A percentile compares a stretch with the other conserved stretches of the same genome.
These are phyloP conservation scores for Brassica rapa DNA, from an alignment of 345 rosid genomes.

Conservation along the genomic window DNA sequence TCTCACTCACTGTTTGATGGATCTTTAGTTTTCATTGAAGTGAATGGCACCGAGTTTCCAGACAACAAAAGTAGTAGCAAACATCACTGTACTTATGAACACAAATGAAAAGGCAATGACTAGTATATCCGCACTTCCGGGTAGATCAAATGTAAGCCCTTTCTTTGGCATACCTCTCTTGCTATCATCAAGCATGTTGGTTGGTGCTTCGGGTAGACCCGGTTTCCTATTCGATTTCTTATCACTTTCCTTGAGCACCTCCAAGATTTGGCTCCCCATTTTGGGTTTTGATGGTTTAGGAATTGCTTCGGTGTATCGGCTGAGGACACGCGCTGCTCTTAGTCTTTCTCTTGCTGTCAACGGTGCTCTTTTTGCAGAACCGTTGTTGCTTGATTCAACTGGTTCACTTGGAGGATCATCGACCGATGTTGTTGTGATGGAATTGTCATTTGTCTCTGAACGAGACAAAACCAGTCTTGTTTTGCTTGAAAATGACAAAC, in stretches of 20 bases:
- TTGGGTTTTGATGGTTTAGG: constrained; percentile 56
- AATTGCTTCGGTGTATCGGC: constrained; percentile 60
- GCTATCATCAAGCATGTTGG: constrained; percentile 85
- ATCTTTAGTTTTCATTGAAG: constrained; percentile 59
- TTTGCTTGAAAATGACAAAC: constrained; percentile 19
- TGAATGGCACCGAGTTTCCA: constrained; percentile 96
- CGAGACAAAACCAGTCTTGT: constrained; percentile 39
- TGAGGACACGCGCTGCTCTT: constrained; percentile 79
- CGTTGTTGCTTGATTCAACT: constrained; percentile 37
- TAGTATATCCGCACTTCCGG: constrained; percentile 74
- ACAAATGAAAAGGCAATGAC: constrained; percentile 68
- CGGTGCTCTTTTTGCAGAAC: constrained; percentile 53
- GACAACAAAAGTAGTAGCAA: constrained; percentile 77
- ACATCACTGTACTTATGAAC: constrained; percentile 84
- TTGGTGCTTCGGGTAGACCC: constrained; percentile 85
- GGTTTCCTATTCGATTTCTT: constrained; percentile 66
- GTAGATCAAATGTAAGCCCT: constrained; percentile 75
- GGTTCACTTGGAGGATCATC: constrained; percentile 29
- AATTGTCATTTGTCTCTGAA: constrained; percentile 49
- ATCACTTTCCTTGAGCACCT: constrained; percentile 74
- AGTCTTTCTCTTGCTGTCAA: constrained; percentile 82
- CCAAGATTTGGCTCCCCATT: constrained; percentile 74
- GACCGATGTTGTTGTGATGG: constrained; percentile 20
- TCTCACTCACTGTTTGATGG: not conserved
- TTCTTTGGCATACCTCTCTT: constrained; percentile 77